Percentiles rank a stretch among this genome's conserved stretches.
These are phyloP conservation scores for Alternaria novae-zelandiae DNA, from an alignment of 2,329 filamentous ascomycete species.

Conservation along the genomic window DNA sequence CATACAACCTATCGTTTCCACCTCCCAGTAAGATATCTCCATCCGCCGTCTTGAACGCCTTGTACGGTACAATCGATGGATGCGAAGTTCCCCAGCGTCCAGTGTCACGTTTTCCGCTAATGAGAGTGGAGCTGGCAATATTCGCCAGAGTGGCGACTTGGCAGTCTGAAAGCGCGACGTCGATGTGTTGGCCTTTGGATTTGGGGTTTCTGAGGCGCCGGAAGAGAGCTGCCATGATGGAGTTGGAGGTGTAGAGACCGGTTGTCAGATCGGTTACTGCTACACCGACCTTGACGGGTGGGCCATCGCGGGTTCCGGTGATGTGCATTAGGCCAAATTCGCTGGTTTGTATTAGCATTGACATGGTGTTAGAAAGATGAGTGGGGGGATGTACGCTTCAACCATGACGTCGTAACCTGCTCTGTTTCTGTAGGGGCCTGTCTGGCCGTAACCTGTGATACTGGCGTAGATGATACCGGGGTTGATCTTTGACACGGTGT, in stretches of 20 bases:
- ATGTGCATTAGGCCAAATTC: constrained; percentile 99
- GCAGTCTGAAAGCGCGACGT: constrained; percentile 89
- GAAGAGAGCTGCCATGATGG: constrained; percentile 92
- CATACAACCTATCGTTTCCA: constrained; percentile 68
- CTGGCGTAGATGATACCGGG: constrained; percentile 90
- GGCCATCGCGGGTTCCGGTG: constrained; percentile 84
- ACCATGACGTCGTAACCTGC: constrained; percentile 99
- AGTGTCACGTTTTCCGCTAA: constrained; percentile 84
- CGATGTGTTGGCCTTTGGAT: constrained; percentile 82
- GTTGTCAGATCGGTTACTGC: constrained; percentile 97
- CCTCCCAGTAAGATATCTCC: constrained; percentile 69
- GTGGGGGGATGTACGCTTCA: constrained; percentile 67
- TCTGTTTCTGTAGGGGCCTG: constrained; percentile 83
- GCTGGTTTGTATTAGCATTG: constrained; percentile 35
- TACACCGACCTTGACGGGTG: constrained; percentile 95
- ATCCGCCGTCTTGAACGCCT: constrained; percentile 73
- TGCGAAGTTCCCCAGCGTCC: constrained; percentile 97
- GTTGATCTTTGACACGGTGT: constrained; percentile 79
- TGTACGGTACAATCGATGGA: constrained; percentile 97
- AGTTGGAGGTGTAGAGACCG: constrained; percentile 91
- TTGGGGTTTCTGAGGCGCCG: constrained; percentile 72
- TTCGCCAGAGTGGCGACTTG: constrained; percentile 95
- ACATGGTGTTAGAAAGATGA: neutral
- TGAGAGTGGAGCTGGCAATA: constrained; percentile 88
- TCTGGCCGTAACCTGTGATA: constrained; percentile 97